Base-by-base conservation (phyloP, 2,329 filamentous ascomycete species). In the Emmonsiellopsis sp. region DNA sequence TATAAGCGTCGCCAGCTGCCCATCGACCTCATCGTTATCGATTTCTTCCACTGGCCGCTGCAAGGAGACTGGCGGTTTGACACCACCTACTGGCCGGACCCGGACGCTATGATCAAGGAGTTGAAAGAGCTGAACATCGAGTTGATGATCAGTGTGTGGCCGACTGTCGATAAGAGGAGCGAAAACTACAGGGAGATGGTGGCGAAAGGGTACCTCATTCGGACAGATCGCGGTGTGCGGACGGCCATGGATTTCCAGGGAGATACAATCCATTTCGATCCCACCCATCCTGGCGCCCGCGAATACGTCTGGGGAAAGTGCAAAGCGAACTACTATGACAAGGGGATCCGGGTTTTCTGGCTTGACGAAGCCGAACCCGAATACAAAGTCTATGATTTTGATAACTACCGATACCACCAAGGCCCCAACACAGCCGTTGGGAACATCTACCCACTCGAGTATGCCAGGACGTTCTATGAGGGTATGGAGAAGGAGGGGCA, bases 51-150 rank as follows among this genome's bases (percentile, higher is more conserved):
- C 61, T 86, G 83, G 83, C 77, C 78, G 6, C 71, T 73, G 6
- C 82, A 86, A 61, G 83, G 84, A 5, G 83, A 86, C 53, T 86
- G 83, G 83, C 79, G 74, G 40, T 86, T 86, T 58, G 83, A 87
- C 60, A 68, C 74, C 0, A 73, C 72, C 0, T 86, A 79, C 59
- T 86, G 81, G 81, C 83, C 83, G 0, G 79, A 86, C 61, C 82
- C 81, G 71, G 80, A 80, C 45, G 79, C 79, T 3, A 86, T 86
- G 83, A 71, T 85, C 21, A 69, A 72, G 40, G 83, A 86, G 62
- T 72, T 86, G 1, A 72, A 78, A 42, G 71, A 75, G 0, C 65
- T 86, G 55, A 72, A 74, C 0, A 77, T 86, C 45, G 82, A 86
- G 60, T 72, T 85, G 2, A 86, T 86, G 82, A 80, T 86, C 0